Conservation (phyloP, 306 rosid species). For the Ziziphus jujuba region DNA sequence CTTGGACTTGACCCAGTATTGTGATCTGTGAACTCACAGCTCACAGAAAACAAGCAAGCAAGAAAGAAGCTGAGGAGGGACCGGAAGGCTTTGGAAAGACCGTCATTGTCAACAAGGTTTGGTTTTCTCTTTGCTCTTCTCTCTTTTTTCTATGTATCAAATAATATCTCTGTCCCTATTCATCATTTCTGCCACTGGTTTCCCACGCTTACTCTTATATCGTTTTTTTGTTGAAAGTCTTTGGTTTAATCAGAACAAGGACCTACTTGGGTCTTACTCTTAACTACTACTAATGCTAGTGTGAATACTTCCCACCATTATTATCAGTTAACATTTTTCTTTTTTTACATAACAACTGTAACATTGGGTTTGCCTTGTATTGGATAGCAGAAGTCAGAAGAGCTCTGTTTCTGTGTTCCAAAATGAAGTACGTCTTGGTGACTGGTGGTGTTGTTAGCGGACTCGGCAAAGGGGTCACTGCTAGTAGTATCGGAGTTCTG, state of each 20-base stretch:
- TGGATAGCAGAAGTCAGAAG: slow-evolving; percentile 40
- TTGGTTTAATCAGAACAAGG: slow-evolving; percentile 52
- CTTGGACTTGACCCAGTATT: slow-evolving; percentile 19
- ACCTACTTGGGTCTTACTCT: slow-evolving; percentile 35
- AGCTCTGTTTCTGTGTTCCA: slow-evolving; percentile 13
- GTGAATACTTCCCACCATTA: slow-evolving; percentile 14
- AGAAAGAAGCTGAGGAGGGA: slow-evolving; percentile 8
- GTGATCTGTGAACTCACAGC: slow-evolving; percentile 14
- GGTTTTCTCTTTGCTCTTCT: slow-evolving; percentile 22
- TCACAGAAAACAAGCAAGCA: slow-evolving; percentile 11
- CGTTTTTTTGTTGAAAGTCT: slow-evolving; percentile 25
- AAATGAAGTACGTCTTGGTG: slow-evolving; percentile 85
- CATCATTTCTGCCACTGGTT: not conserved
- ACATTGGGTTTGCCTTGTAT: slow-evolving; percentile 42
- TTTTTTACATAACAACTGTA: slow-evolving; percentile 25
- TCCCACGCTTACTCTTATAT: not conserved
- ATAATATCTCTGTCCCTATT: not conserved
- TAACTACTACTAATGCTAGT: slow-evolving; percentile 19
- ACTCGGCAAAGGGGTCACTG: slow-evolving; percentile 92
- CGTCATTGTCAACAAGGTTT: slow-evolving; percentile 82
- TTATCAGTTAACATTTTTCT: slow-evolving; percentile 21
- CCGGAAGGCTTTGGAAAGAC: slow-evolving; percentile 29
- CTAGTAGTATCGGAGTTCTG: slow-evolving; percentile 77
- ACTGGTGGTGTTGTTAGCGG: slow-evolving; percentile 97
- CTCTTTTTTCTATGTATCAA: slow-evolving; percentile 45